phyloP scores from a whole-genome alignment of 768 basidiomycete genomes.

The Lactifluus pinguis region DNA sequence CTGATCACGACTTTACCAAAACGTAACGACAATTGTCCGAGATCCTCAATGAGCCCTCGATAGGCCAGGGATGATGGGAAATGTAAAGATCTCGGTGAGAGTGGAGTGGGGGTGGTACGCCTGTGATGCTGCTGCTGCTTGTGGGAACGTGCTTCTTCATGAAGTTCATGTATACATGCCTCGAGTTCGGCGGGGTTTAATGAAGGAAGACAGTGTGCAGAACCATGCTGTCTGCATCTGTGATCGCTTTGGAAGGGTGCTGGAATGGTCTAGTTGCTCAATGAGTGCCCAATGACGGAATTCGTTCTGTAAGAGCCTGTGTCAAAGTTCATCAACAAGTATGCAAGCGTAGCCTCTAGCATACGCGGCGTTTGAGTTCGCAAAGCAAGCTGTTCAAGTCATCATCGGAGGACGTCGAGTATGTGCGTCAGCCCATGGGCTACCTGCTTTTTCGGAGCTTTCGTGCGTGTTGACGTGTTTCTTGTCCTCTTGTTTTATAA shows the following conservation, averaged over 20 bases:
- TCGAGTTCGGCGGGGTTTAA: slow-evolving; percentile 96
- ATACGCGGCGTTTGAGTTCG: too few species aligned
- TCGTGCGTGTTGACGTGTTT: not conserved
- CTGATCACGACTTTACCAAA: too few species aligned
- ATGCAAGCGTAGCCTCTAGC: slow-evolving; percentile 55
- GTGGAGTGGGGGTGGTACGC: slow-evolving; percentile 23
- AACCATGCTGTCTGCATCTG: slow-evolving; percentile 31
- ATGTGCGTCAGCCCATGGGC: not conserved
- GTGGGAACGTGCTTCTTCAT: slow-evolving; percentile 30
- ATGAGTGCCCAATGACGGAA: slow-evolving; percentile 51
- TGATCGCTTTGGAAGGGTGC: slow-evolving; percentile 39
- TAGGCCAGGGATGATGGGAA: slow-evolving; percentile 98
- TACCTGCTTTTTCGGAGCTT: not conserved
- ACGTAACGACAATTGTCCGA: slow-evolving; percentile 82
- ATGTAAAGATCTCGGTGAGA: slow-evolving; percentile 92
- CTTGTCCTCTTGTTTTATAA: too few species aligned
- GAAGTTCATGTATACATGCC: slow-evolving; percentile 99
- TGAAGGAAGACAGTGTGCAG: slow-evolving; percentile 82
- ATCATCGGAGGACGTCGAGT: not conserved
- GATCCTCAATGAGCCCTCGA: slow-evolving; percentile 91
- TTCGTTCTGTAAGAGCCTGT: slow-evolving; percentile 44
- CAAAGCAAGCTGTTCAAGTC: slow-evolving; percentile 84
- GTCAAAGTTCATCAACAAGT: not conserved
- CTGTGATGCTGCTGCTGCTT: too few species aligned
- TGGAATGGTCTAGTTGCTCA: slow-evolving; percentile 37